Evolutionary conservation across 768 basidiomycete species (phyloP), one percentile per base, ranked within the genome.

Genomic region (Suillus luteus): DNA sequence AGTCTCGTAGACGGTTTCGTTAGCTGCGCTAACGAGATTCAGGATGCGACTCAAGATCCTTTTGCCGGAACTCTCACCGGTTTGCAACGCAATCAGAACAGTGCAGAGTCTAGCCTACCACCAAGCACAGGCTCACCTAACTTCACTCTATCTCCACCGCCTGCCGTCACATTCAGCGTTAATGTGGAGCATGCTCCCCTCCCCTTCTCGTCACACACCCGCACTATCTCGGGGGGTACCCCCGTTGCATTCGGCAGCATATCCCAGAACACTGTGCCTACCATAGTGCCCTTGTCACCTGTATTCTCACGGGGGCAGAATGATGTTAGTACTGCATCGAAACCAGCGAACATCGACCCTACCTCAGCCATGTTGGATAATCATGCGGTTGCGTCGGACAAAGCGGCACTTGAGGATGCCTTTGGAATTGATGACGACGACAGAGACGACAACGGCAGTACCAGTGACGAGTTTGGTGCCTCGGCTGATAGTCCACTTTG

Each of bases 141-240:
- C 17, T 11, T 41, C 24, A 14, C 35, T 7, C 35, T 17, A 12
- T 41, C 24, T 27, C 24, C 38, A 41, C 22, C n/a, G 2, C 57
- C 57, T 24, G 22, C 57, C 17, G 38, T 15, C 38, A 24, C 55
- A 38, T 27, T 2, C 24, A 40, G 17, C 9, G 22, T 40, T 2
- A 5, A 9, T 40, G 19, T 10, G 24, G 40, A 19, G 15, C 27
- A 8, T 9, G 3, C 55, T 17, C 24, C 43, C 35, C 46, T 68
- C 10, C 65, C 70, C 37, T 63, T 72, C 44, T 64, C 67, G 11
- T 49, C 63, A n/a, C 38, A 55, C 35, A 31, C 59, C 24, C 65
- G 59, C 55, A 41, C 61, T 1, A 57, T 61, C 31, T 43, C 62
- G 17, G 63, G 15, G 19, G 41, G 38, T 31, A 40, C 33, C 10